phyloP scores from a whole-genome alignment of 805 yeast genomes.

The Wickerhamomyces queroliae region DNA sequence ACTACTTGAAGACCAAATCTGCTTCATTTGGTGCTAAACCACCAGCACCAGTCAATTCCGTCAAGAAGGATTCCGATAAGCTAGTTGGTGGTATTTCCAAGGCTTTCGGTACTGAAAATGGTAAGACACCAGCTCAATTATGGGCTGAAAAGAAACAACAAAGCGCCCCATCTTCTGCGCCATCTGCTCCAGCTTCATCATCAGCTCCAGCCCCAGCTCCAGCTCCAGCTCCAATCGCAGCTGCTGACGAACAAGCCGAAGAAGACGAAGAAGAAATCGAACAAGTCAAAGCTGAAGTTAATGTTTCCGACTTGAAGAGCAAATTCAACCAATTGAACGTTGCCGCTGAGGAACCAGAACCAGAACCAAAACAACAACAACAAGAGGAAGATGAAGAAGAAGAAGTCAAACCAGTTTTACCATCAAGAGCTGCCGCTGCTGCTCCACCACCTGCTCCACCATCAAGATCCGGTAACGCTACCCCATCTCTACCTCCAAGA shows the following conservation, averaged over 20 bases:
- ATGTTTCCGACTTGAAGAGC: conserved; percentile 30
- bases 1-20: conserved; percentile 29
- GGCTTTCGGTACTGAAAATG: conserved; percentile 58
- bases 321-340: conserved; percentile 28
- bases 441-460: conserved; percentile 1
- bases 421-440: background rate
- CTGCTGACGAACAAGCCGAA: conserved; percentile 26
- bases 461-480: conserved; percentile 13
- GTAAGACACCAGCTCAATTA: conserved; percentile 89
- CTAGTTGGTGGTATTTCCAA: conserved; percentile 55
- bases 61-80: conserved; percentile 27
- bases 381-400: conserved; percentile 18
- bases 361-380: conserved; percentile 21
- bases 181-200: conserved; percentile 14
- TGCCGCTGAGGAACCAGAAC: conserved; percentile 6
- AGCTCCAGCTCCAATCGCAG: conserved; percentile 7
- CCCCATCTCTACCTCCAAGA: conserved; percentile 21
- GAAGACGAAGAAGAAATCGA: conserved; percentile 16
- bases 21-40: conserved; percentile 20
- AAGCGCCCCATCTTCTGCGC: conserved; percentile 18
- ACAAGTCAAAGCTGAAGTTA: conserved; percentile 19
- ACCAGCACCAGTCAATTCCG: conserved; percentile 17
- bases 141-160: conserved; percentile 86
- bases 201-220: conserved; percentile 16
- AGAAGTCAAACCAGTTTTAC: conserved; percentile 22